These are phyloP conservation scores for Scytalidium sp. DNA, from an alignment of 2,329 filamentous ascomycete species.

Conservation along the genomic window DNA sequence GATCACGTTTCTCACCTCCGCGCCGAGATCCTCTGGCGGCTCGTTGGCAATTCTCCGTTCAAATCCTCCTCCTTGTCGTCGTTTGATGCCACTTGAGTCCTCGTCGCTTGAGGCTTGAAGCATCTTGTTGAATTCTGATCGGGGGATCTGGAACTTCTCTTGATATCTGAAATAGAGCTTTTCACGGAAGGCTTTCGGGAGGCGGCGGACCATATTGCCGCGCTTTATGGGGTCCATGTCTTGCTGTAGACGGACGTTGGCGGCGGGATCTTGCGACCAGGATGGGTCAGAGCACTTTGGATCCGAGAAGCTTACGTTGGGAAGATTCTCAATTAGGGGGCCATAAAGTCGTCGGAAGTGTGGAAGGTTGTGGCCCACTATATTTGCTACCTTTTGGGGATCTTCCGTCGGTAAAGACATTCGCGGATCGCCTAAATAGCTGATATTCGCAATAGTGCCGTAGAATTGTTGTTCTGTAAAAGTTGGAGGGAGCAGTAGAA, in stretches of 20 bases:
- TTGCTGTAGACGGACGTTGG: slow-evolving; percentile 71
- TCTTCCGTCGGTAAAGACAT: slow-evolving; percentile 92
- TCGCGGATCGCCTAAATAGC: slow-evolving; percentile 93
- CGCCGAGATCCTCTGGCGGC: slow-evolving; percentile 61
- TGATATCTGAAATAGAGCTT: slow-evolving; percentile 96
- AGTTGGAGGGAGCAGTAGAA: slow-evolving; percentile 76
- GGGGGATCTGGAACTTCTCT: slow-evolving; percentile 82
- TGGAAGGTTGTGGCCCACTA: slow-evolving; percentile 84
- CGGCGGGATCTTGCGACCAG: slow-evolving; percentile 61
- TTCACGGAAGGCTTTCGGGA: slow-evolving; percentile 82
- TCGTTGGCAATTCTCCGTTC: slow-evolving; percentile 79
- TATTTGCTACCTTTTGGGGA: slow-evolving; percentile 88
- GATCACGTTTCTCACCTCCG: slow-evolving; percentile 73
- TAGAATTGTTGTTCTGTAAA: slow-evolving; percentile 91
- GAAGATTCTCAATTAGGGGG: slow-evolving; percentile 83
- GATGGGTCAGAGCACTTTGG: slow-evolving; percentile 51
- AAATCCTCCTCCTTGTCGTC: slow-evolving; percentile 77
- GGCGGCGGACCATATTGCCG: slow-evolving; percentile 91
- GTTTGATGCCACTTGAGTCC: slow-evolving; percentile 64
- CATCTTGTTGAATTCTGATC: slow-evolving; percentile 80
- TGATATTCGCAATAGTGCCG: slow-evolving; percentile 85
- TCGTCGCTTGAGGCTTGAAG: slow-evolving; percentile 74
- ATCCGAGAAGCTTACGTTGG: slow-evolving; percentile 79
- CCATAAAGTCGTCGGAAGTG: slow-evolving; percentile 92
- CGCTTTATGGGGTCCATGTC: slow-evolving; percentile 91